phyloP scores from a whole-genome alignment of 75 land plant genomes.

The Isoetes taiwanensis region DNA sequence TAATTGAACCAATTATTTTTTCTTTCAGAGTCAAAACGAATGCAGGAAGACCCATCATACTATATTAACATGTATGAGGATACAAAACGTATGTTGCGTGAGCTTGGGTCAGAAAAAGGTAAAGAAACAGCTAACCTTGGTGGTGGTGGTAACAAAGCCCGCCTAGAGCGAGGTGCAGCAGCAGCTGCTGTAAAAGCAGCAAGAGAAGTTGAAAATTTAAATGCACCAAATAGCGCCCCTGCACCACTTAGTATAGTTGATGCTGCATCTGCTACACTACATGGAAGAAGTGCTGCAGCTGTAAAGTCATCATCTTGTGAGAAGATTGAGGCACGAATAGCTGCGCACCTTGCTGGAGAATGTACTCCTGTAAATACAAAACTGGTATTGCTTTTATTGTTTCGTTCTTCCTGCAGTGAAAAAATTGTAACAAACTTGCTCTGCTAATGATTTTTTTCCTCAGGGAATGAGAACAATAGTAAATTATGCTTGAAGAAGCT shows the following conservation, averaged over 20 bases:
- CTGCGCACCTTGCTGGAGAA: constrained; percentile 84
- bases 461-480: too few relatives aligned
- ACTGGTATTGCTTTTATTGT: too few relatives aligned
- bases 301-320: constrained; percentile 66
- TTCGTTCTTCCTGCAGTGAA: too few relatives aligned
- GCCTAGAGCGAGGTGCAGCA: constrained; percentile 70
- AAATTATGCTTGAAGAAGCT: too few relatives aligned
- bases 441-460: too few relatives aligned
- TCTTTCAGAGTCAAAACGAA: constrained; percentile 45
- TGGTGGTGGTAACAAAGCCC: constrained; percentile 89
- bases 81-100: constrained; percentile 75
- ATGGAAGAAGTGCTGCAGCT: constrained; percentile 86
- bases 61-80: constrained; percentile 72
- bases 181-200: constrained; percentile 54
- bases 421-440: too few relatives aligned
- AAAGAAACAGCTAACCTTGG: constrained; percentile 54
- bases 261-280: constrained; percentile 88
- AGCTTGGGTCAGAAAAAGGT: constrained; percentile 84
- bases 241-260: constrained; percentile 66
- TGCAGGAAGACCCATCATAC: constrained; percentile 60
- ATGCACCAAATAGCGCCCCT: constrained; percentile 16
- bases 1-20: too few relatives aligned
- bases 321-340: constrained; percentile 81
- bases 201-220: constrained; percentile 21
- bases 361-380: constrained; percentile 76